Evolutionary conservation across 306 rosid species (phyloP).

Genomic region (Castanospermum australe): DNA sequence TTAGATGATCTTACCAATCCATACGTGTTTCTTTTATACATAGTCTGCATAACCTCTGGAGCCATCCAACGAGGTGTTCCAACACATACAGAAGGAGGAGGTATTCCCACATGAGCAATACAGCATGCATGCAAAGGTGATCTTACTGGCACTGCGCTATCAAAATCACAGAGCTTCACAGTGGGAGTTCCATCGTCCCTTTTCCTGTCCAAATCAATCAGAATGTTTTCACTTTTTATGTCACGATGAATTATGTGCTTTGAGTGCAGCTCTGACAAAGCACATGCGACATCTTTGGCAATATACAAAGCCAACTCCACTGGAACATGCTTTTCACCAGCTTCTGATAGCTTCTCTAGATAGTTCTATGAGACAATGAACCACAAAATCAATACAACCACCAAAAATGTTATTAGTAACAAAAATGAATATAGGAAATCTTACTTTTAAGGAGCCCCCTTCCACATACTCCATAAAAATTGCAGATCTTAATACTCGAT

Average conservation of each 20-base stretch:
- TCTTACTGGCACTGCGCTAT: conserved; percentile 89
- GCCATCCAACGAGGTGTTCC: conserved; percentile 99
- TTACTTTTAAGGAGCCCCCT: conserved; percentile 90
- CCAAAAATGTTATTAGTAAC: not conserved
- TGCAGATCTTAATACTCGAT: conserved; percentile 67
- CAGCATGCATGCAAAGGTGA: conserved; percentile 81
- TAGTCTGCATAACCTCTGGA: conserved; percentile 88
- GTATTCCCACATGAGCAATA: conserved; percentile 80
- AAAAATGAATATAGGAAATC: conserved; percentile 12
- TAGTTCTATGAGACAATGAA: conserved; percentile 51
- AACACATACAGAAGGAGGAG: conserved; percentile 77
- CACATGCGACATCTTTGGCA: conserved; percentile 81
- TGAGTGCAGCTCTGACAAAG: conserved; percentile 82
- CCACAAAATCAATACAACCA: not conserved
- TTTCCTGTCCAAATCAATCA: conserved; percentile 72
- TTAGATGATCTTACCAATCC: conserved; percentile 66
- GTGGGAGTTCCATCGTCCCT: conserved; percentile 71
- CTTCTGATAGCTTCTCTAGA: conserved; percentile 60
- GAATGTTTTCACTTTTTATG: conserved; percentile 85
- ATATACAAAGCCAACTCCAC: conserved; percentile 63
- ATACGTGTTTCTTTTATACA: conserved; percentile 58
- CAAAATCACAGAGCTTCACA: conserved; percentile 98
- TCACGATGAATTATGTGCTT: conserved; percentile 96
- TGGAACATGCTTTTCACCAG: conserved; percentile 75
- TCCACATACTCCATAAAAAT: conserved; percentile 80